Evolutionary conservation across 768 basidiomycete species (phyloP).

Genomic region (Mycena indigotica): DNA sequence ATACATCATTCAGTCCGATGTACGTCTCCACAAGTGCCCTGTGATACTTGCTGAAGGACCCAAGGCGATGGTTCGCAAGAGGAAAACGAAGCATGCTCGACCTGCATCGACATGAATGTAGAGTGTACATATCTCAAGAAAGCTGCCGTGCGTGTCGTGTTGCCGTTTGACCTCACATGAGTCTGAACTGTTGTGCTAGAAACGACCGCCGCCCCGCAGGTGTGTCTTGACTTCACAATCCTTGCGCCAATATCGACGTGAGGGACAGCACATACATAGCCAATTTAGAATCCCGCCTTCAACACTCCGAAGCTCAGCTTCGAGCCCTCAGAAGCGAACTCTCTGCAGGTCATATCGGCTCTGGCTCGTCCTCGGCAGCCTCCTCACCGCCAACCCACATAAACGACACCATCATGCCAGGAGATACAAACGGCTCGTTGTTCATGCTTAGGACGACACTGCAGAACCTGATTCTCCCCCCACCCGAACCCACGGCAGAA

Average conservation of each 20-base stretch:
- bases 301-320: neutral
- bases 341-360: neutral
- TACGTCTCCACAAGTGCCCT: neutral
- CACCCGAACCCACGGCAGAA: neutral
- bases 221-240: neutral
- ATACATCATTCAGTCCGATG: neutral
- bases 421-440: neutral
- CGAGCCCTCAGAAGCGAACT: neutral
- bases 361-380: neutral
- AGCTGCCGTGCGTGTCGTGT: slow-evolving; percentile 3
- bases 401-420: neutral
- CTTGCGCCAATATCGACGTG: neutral
- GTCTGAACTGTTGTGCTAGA: neutral
- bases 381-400: neutral
- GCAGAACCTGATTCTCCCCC: neutral
- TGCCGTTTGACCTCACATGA: neutral
- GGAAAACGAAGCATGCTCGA: neutral
- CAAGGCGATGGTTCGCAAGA: neutral
- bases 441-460: neutral
- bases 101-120: slow-evolving; percentile 6
- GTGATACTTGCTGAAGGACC: neutral
- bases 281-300: neutral
- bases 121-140: slow-evolving; percentile 8
- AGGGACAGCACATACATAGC: neutral
- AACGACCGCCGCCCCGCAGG: slow-evolving; percentile 7